Evolutionary conservation across 2,329 filamentous ascomycete species (phyloP).

Genomic region (Dactylonectria macrodidyma): DNA sequence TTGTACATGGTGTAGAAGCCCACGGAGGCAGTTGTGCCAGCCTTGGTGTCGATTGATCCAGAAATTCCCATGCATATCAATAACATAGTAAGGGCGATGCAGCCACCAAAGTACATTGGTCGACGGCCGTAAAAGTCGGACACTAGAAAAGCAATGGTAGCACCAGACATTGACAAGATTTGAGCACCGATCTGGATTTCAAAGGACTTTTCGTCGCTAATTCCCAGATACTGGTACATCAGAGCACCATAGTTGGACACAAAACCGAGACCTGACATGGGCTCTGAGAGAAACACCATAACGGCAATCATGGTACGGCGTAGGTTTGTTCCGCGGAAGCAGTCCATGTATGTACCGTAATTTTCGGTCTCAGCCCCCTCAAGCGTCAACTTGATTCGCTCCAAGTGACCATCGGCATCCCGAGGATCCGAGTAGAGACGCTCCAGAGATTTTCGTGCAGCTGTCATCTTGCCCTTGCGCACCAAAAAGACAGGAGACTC

Average conservation of each 20-base stretch:
- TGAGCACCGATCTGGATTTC: slow-evolving; percentile 49
- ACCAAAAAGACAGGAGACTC: slow-evolving; percentile 67
- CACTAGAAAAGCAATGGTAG: slow-evolving; percentile 47
- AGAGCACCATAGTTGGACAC: slow-evolving; percentile 59
- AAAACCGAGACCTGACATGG: slow-evolving; percentile 62
- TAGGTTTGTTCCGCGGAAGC: slow-evolving; percentile 60
- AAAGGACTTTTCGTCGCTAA: slow-evolving; percentile 47
- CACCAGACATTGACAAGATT: slow-evolving; percentile 48
- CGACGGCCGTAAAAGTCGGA: slow-evolving; percentile 48
- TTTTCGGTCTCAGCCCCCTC: slow-evolving; percentile 55
- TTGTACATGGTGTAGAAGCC: slow-evolving; percentile 57
- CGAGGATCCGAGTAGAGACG: slow-evolving; percentile 60
- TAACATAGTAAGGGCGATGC: slow-evolving; percentile 38
- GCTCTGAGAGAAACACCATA: slow-evolving; percentile 59
- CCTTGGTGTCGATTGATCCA: slow-evolving; percentile 40
- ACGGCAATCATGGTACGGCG: slow-evolving; percentile 59
- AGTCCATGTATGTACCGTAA: slow-evolving; percentile 57
- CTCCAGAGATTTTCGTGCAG: slow-evolving; percentile 62
- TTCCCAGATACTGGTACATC: slow-evolving; percentile 50
- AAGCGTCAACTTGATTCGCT: slow-evolving; percentile 63
- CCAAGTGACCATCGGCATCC: slow-evolving; percentile 56
- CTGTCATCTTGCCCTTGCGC: slow-evolving; percentile 54
- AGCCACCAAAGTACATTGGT: slow-evolving; percentile 48
- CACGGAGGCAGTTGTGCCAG: slow-evolving; percentile 47
- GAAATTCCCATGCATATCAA: slow-evolving; percentile 50